These are phyloP conservation scores for Teunomyces aglyptinius DNA, from an alignment of 805 yeast species.

Conservation along the genomic window DNA sequence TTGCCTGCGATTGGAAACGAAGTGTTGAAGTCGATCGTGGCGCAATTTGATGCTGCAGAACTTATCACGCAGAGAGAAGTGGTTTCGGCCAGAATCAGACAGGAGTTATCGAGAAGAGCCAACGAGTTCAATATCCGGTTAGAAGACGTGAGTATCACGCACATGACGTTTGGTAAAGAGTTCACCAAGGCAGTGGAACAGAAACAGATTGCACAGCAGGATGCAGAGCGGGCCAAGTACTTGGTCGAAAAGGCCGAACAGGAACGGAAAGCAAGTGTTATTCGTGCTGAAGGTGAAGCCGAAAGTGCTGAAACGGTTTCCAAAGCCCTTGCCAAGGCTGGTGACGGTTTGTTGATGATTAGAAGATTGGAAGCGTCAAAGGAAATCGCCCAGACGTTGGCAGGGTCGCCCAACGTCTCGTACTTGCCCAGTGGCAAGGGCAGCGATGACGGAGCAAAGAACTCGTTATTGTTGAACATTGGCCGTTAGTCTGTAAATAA, in stretches of 20 bases:
- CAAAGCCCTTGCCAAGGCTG: conserved; percentile 87
- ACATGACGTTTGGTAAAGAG: conserved; percentile 94
- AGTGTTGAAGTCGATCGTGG: conserved; percentile 84
- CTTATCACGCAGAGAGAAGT: conserved; percentile 95
- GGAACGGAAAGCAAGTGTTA: conserved; percentile 90
- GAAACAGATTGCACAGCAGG: conserved; percentile 99
- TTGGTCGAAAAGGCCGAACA: conserved; percentile 92
- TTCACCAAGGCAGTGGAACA: conserved; percentile 98
- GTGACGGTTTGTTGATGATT: conserved; percentile 91
- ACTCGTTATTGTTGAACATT: conserved; percentile 61
- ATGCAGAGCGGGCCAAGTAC: conserved; percentile 94
- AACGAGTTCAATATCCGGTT: conserved; percentile 83
- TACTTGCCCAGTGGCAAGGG: conserved; percentile 67
- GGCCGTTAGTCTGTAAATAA: conserved; percentile 49
- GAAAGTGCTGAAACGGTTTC: conserved; percentile 96
- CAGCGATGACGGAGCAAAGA: conserved; percentile 39
- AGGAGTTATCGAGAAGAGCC: conserved; percentile 81
- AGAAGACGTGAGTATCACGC: conserved; percentile 97
- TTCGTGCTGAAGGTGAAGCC: conserved; percentile 99
- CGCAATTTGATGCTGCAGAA: conserved; percentile 95
- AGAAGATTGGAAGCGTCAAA: conserved; percentile 96
- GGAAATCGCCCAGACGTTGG: conserved; percentile 88
- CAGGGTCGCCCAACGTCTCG: conserved; percentile 79
- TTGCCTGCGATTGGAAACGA: conserved; percentile 92
- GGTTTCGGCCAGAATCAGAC: conserved; percentile 84